Evolutionary conservation across 768 basidiomycete genomes (phyloP).

Genomic region (Termitomyces sp.): DNA sequence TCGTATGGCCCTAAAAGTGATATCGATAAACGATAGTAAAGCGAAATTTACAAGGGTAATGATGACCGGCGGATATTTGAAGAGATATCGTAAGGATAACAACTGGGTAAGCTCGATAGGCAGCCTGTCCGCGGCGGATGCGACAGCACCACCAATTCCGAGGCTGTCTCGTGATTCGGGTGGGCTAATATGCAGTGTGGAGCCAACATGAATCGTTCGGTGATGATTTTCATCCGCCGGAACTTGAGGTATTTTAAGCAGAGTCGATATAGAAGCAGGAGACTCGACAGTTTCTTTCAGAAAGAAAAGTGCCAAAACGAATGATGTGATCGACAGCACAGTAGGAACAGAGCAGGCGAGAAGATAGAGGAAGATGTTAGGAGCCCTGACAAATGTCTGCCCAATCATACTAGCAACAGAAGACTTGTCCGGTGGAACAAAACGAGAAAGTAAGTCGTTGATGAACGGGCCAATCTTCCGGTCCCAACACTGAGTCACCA

Average conservation of each 20-base stretch:
- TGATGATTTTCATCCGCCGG: neutral
- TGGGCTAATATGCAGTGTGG: neutral
- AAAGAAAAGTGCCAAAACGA: conserved; percentile 44
- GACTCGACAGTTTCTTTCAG: conserved; percentile 44
- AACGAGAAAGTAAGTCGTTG: conserved; percentile 44
- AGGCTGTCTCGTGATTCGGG: conserved; percentile 9
- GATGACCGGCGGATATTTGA: conserved; percentile 43
- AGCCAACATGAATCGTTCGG: neutral
- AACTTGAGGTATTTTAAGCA: conserved; percentile 11
- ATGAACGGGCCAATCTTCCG: conserved; percentile 45
- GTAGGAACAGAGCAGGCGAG: conserved; percentile 62
- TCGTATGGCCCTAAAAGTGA: conserved; percentile 54
- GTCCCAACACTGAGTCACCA: neutral
- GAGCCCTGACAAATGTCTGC: conserved; percentile 29
- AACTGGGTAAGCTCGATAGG: conserved; percentile 21
- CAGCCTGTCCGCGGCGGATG: neutral
- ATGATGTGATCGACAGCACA: conserved; percentile 47
- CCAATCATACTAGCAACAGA: conserved; percentile 17
- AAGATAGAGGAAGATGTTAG: conserved; percentile 52
- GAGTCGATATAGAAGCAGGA: conserved; percentile 18
- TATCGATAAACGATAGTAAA: conserved; percentile 56
- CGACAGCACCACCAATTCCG: conserved; percentile 1
- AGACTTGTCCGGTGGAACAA: conserved; percentile 40
- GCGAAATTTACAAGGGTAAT: conserved; percentile 61
- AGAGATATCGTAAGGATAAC: conserved; percentile 41